phyloP scores from a whole-genome alignment of 257 asterid genomes.

The Petunia axillaris region DNA sequence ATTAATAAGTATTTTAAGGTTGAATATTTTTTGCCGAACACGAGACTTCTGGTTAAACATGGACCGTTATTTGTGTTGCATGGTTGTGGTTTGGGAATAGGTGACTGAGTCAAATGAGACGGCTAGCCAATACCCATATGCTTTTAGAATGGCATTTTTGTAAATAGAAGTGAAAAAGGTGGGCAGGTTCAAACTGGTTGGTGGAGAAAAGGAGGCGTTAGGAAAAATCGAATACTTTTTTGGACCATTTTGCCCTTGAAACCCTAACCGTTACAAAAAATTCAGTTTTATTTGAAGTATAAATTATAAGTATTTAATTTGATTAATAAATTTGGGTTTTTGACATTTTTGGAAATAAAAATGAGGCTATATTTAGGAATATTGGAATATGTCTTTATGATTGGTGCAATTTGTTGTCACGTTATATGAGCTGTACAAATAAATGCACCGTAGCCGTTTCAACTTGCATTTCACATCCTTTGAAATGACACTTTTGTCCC shows the following conservation, averaged over 20 bases:
- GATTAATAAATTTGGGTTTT: not conserved
- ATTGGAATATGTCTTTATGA: slow-evolving; percentile 9
- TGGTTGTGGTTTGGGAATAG: not conserved
- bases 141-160: slow-evolving; percentile 25
- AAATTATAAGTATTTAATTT: no score
- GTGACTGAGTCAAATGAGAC: slow-evolving; percentile 23
- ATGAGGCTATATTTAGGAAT: slow-evolving; percentile 22
- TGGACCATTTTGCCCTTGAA: slow-evolving; percentile 42
- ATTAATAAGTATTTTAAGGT: no score
- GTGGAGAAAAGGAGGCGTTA: slow-evolving; percentile 1
- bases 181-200: not conserved
- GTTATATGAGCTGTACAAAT: slow-evolving; percentile 37
- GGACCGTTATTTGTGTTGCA: not conserved
- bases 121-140: not conserved
- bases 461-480: not conserved
- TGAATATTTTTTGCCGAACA: not conserved
- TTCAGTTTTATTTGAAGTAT: no score
- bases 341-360: slow-evolving; percentile 33
- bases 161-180: not conserved
- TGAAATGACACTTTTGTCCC: slow-evolving; percentile 35
- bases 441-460: not conserved
- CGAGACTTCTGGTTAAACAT: not conserved
- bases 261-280: slow-evolving; percentile 34
- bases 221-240: not conserved
- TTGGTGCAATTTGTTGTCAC: slow-evolving; percentile 29